Evolutionary conservation across 1,284 basidiomycete species (phyloP), one percentile per base, ranked within the genome.

Genomic region (Peniophora sp.): DNA sequence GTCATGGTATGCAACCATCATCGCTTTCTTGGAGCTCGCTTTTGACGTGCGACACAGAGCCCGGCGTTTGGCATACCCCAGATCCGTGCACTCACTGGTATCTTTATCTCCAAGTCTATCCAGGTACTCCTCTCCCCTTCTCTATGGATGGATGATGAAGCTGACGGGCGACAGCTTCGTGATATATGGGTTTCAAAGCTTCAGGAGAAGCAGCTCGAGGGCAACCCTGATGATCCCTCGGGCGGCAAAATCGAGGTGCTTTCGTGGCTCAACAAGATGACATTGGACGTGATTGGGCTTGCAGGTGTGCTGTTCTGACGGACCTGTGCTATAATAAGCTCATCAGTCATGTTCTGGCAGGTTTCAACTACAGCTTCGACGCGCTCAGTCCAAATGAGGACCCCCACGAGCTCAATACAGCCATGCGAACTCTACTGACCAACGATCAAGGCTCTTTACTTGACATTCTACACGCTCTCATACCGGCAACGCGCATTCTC

Each of bases 261-360:
- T 41, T 56, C 60, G 5, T 75, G 70, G 66, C 61, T 79, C 9
- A 69, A 64, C 22, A 69, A 70, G 50, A 64, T 68, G 10, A 78
- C 77, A 0, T 60, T 79, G 25, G 77, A 79, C 52, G 65, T 78
- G 11, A 78, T 81, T 45, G 76, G 77, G 3, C 57, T 71, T 2
- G 75, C 77, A 2, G 77, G 77, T 62, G 47, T 10, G 38, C 16
- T 19, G 16, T n/a, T n/a, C n/a, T n/a, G n/a, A n/a, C n/a, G n/a
- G n/a, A n/a, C n/a, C n/a, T n/a, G n/a, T n/a, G n/a, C n/a, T n/a
- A n/a, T n/a, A n/a, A 1, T 44, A 11, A 14, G 14, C 12, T 23
- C 19, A 8, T 38, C n/a, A 20, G 41, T 10, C 14, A 12, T 20
- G 41, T 16, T 14, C 34, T 6, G 20, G 10, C 35, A 53, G 52